A percentile compares a stretch with the other conserved stretches of the same genome.
These are phyloP conservation scores for Suzukiozyma palmioleophila DNA, from an alignment of 1,139 yeast species.

Conservation along the genomic window DNA sequence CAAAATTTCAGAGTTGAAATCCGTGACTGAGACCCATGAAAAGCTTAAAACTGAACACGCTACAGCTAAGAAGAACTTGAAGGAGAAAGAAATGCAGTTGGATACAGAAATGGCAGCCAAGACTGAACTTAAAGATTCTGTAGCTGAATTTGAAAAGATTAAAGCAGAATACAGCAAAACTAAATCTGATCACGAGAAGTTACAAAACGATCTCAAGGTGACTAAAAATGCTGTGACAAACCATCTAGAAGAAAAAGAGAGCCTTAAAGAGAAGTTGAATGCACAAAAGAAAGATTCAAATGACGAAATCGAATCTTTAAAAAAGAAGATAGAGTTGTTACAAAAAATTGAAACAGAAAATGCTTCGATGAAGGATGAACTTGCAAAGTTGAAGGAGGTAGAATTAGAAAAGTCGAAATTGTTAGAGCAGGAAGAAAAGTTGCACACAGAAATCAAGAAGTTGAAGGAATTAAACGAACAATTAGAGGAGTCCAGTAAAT, in stretches of 20 bases:
- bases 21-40: conserved; percentile 1
- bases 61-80: not conserved
- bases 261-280: conserved; percentile 10
- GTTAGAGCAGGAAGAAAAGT: not conserved
- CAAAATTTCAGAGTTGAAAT: conserved; percentile 2
- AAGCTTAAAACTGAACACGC: not conserved
- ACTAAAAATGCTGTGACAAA: not conserved
- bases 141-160: conserved; percentile 1
- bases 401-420: conserved; percentile 4
- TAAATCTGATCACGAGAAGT: not conserved
- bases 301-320: not conserved
- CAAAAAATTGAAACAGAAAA: conserved; percentile 3
- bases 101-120: conserved; percentile 2
- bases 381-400: not conserved
- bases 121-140: conserved; percentile 1
- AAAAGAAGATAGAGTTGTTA: not conserved
- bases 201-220: not conserved
- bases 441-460: not conserved
- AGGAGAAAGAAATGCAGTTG: conserved; percentile 4
- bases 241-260: conserved; percentile 5
- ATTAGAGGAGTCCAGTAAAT: not conserved
- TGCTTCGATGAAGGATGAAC: conserved; percentile 4
- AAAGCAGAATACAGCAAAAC: not conserved
- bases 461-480: conserved; percentile 5
- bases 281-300: not conserved